A percentile compares a stretch with the other conserved stretches of the same genome.
Conservation (phyloP, 257 asterid genomes). For the Solanum ossicruentum region DNA sequence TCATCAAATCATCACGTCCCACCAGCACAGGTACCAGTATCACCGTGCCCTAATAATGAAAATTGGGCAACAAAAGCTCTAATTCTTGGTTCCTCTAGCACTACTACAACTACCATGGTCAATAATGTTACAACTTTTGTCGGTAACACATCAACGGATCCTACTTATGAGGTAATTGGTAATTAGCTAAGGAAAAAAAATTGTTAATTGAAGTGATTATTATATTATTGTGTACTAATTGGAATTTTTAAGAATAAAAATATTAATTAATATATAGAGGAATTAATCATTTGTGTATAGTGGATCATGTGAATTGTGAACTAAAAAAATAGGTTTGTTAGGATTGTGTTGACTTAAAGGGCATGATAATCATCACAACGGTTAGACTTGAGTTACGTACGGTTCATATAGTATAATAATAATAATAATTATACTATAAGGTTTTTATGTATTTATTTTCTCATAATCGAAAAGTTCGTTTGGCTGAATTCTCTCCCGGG, state of each 20-base stretch:
- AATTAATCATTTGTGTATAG: background rate
- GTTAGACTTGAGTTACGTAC: slow-evolving; percentile 40
- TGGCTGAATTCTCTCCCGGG: slow-evolving; percentile 31
- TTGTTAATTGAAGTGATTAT: background rate
- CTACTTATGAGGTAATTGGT: slow-evolving; percentile 21
- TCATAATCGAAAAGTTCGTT: slow-evolving; percentile 30
- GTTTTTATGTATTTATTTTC: background rate
- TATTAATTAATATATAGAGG: background rate
- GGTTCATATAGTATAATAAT: background rate
- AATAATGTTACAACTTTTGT: background rate
- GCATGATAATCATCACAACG: slow-evolving; percentile 60
- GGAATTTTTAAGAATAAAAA: background rate
- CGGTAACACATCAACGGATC: slow-evolving; percentile 11
- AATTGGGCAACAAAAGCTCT: slow-evolving; percentile 16
- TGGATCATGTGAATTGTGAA: slow-evolving; percentile 31
- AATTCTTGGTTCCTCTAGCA: background rate
- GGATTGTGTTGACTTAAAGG: slow-evolving; percentile 63
- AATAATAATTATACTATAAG: background rate
- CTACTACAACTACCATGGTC: background rate
- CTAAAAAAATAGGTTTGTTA: slow-evolving; percentile 43
- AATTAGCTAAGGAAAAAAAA: background rate
- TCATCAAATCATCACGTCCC: slow-evolving; percentile 1
- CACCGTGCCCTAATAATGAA: background rate
- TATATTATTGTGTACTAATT: background rate
- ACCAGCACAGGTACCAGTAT: background rate